Evolutionary conservation across 805 yeast genomes (phyloP).

Genomic region (Saccharomyces cerevisiae): DNA sequence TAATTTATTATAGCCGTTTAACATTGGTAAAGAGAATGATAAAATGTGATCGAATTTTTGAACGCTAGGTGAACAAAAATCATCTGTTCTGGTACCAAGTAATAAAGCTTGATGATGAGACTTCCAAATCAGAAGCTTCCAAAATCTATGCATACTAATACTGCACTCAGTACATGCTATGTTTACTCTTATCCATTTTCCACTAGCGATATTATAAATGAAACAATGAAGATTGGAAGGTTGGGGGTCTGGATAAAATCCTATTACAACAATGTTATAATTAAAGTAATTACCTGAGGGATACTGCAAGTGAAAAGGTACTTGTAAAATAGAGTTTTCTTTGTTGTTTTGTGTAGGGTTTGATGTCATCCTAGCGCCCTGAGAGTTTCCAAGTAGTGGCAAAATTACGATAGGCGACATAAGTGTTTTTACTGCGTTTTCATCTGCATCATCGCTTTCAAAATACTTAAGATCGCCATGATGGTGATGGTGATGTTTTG

Average conservation of each 20-base stretch:
- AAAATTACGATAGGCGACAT: slow-evolving; percentile 28
- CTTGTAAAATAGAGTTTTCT: slow-evolving; percentile 13
- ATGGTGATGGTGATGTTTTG: background rate
- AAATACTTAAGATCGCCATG: background rate
- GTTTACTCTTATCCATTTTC: slow-evolving; percentile 56
- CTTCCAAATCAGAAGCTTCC: slow-evolving; percentile 67
- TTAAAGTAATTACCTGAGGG: slow-evolving; percentile 64
- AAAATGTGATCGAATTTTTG: slow-evolving; percentile 38
- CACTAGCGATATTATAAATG: slow-evolving; percentile 26
- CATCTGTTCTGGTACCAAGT: slow-evolving; percentile 38
- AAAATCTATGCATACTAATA: slow-evolving; percentile 47
- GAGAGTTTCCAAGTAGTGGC: slow-evolving; percentile 25
- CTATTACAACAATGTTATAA: slow-evolving; percentile 53
- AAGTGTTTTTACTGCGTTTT: slow-evolving; percentile 1
- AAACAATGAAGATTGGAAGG: slow-evolving; percentile 22
- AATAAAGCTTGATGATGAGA: slow-evolving; percentile 66
- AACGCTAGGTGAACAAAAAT: slow-evolving; percentile 28
- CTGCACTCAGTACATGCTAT: slow-evolving; percentile 44
- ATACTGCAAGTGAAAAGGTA: slow-evolving; percentile 35
- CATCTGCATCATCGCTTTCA: slow-evolving; percentile 4
- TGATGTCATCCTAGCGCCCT: slow-evolving; percentile 27
- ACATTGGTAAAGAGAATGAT: slow-evolving; percentile 47
- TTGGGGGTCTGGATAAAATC: slow-evolving; percentile 42
- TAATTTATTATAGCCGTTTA: slow-evolving; percentile 33
- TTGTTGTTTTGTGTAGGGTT: slow-evolving; percentile 14